Evolutionary conservation across 2,329 filamentous ascomycete genomes (phyloP), one percentile per base, ranked within the genome.

Genomic region (Fusarium caatingaense): DNA sequence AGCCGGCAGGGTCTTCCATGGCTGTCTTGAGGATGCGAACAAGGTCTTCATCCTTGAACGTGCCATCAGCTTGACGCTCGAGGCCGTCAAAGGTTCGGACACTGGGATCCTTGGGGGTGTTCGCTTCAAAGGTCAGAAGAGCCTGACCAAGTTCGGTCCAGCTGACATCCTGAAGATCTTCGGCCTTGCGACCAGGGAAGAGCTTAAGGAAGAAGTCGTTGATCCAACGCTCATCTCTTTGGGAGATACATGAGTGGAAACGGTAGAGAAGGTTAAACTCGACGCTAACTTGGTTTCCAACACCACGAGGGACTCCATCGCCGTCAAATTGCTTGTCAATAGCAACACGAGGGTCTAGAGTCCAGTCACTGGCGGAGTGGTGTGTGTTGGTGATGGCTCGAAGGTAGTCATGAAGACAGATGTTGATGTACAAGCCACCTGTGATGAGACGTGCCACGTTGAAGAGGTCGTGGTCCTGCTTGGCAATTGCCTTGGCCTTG

Each of bases 261-360:
- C 89, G 83, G 73, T 92, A 92, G 3, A 91, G 81, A 28, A 91
- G 80, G 64, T 91, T 91, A 79, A 92, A 92, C 76, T 92, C 89
- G 5, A 88, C 89, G 44, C 86, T 89, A 47, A 91, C 88, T 70
- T 91, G 88, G 72, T 92, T 92, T 15, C 89, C 89, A 5, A 88
- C 83, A 3, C 87, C 89, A 47, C 87, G 81, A 0, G 84, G 80
- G 2, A 86, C 82, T 9, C 83, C 83, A 25, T 85, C 79, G 6
- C 80, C 78, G 61, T 85, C 86, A 71, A 74, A 74, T 23, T 69
- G 69, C 61, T 71, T 69, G n/a, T 78, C 83, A 18, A 89, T 86
- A 0, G 89, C 85, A n/a, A 85, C 83, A 23, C 89, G 85, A 3
- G 89, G 89, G 64, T 92, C 88, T 8, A 92, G 79, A 10, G 86